Evolutionary conservation across 176 grass and related monocot genomes (phyloP), one percentile per base, ranked within the genome.

Genomic region (Thalia dealbata): DNA sequence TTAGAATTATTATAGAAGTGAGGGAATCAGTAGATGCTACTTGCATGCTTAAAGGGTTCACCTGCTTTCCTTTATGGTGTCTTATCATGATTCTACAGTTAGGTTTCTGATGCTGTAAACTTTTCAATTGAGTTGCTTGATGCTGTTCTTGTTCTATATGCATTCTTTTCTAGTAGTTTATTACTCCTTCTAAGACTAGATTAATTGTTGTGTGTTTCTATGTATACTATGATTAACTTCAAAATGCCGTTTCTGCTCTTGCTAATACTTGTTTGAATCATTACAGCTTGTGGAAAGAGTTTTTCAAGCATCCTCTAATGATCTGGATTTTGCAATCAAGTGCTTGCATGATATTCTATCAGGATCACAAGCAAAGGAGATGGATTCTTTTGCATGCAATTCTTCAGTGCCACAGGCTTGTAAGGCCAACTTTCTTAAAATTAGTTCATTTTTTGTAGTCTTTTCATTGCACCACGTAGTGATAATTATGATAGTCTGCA

Each of bases 241-340:
- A 38, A 38, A 38, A 38, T 38, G 4, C 32, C 32, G 4, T 38
- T 38, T 38, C 32, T 38, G 4, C 32, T 38, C 32, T 38, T 2
- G 32, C 32, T 38, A 38, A 38, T 38, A 38, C 32, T 38, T 52
- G 18, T 16, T 63, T 63, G 23, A 77, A 81, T 73, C 52, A 69
- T 81, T 89, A 78, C 83, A 97, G 93, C 19, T 90, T 78, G 84
- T 97, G 81, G 89, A 97, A 82, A 81, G 73, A 52, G 73, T 89
- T 66, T 76, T 97, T 42, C 84, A 97, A 76, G 87, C 82, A 30
- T 90, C 93, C 52, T 87, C 89, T 76, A 86, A 90, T 73, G 89
- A 97, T 80, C 71, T 97, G 64, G 93, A 97, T 80, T 80, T 82
- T 55, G 84, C 93, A 73, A 92, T 97, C 73, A 82, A 89, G 80